Conservation (phyloP, 208 protist genomes). For the Crithidia brevicula region DNA sequence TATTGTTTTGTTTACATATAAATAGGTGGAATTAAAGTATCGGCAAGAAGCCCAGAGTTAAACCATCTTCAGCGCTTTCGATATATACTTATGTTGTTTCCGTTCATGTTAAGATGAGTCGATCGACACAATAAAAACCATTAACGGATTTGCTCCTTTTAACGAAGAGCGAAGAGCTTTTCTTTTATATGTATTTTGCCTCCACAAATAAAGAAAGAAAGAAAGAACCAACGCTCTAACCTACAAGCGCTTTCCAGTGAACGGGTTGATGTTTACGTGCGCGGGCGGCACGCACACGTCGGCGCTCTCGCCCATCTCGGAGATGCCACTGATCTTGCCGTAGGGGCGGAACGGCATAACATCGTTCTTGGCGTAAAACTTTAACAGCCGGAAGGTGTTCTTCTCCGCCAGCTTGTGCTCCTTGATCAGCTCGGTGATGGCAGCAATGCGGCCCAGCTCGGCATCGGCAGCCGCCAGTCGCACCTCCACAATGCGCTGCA, state of each 20-base stretch:
- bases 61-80: too few relatives aligned
- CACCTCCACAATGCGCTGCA: constrained; percentile 67
- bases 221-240: background rate
- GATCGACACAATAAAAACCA: too few relatives aligned
- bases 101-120: too few relatives aligned
- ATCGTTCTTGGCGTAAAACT: constrained; percentile 91
- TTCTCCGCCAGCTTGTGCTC: constrained; percentile 79
- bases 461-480: constrained; percentile 47
- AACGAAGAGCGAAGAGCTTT: too few relatives aligned
- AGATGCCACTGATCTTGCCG: constrained; percentile 89
- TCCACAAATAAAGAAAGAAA: background rate
- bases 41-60: too few relatives aligned
- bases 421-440: constrained; percentile 53
- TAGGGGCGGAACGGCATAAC: constrained; percentile 77
- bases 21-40: too few relatives aligned
- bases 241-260: constrained; percentile 44
- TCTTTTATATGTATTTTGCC: background rate
- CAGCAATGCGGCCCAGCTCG: constrained; percentile 61
- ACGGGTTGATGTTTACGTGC: constrained; percentile 85
- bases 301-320: constrained; percentile 78
- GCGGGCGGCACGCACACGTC: constrained; percentile 82
- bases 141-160: too few relatives aligned
- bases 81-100: too few relatives aligned
- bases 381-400: constrained; percentile 73
- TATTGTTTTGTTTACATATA: too few relatives aligned